Evolutionary conservation across 2,329 filamentous ascomycete species (phyloP), one percentile per base, ranked within the genome.

Genomic region (Myotisia sp.): DNA sequence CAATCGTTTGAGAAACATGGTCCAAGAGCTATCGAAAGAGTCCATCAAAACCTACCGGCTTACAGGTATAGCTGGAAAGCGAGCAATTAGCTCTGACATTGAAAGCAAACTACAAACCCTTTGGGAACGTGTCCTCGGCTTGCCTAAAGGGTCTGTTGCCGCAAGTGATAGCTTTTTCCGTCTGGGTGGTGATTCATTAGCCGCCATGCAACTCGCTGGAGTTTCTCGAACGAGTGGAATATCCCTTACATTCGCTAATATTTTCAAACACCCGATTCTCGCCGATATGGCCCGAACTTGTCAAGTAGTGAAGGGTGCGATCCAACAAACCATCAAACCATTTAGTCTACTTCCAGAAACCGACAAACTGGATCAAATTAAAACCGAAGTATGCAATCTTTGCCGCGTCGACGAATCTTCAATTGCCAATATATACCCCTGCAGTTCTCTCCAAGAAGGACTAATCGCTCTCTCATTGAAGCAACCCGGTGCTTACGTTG

Each of bases 401-500:
- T 62, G 58, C 34, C 37, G 40, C 5, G 39, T 63, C 8, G 26
- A 48, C 5, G 40, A 41, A 17, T 40, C 48, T 1, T 35, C 44
- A 0, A 47, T 64, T 20, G 38, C 44, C 5, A 59, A 64, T 40
- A 44, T 60, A 0, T 64, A 62, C 35, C 61, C 60, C 3, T 61
- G 58, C 43, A 63, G 56, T 29, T 50, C 60, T 3, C 50, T 62
- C 0, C 61, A 64, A 42, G 60, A 63, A 42, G 58, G 58, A 6
- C 48, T 64, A n/a, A 39, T 68, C 33, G 61, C 64, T 1, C 51
- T 67, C n/a, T 65, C 63, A 0, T 51, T 61, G 16, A 62, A 63
- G 42, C 55, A 64, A 27, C 46, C 51, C 8, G 63, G 63, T 9
- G 60, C 64, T 3, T 69, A 70, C 38, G 55, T 67, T 22, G 63